A percentile compares a stretch with the other conserved stretches of the same genome.
Evolutionary conservation across 768 basidiomycete species (phyloP).

Genomic region (Lactarius tabidus): DNA sequence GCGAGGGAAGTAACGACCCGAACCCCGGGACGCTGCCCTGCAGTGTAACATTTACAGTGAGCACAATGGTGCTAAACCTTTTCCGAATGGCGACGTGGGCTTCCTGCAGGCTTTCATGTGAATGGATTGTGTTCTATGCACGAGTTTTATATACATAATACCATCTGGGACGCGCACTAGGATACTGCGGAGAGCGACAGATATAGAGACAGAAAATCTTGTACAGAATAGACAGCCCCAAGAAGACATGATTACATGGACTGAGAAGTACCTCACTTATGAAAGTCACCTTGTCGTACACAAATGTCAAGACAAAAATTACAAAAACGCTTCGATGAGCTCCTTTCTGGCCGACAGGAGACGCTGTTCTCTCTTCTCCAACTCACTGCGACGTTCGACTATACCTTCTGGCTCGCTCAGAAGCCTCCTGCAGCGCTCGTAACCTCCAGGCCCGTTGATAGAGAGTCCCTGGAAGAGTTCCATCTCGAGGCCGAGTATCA

Average conservation of each 20-base stretch:
- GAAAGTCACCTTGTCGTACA: background rate
- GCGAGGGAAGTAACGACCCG: no score
- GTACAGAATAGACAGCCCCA: background rate
- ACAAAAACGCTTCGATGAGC: constrained; percentile 28
- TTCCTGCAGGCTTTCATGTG: no score
- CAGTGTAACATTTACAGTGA: no score
- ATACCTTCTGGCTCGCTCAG: constrained; percentile 48
- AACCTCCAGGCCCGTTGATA: constrained; percentile 44
- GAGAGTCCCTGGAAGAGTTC: constrained; percentile 45
- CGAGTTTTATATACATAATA: no score
- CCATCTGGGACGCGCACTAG: no score
- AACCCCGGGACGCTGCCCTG: no score
- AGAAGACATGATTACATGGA: background rate
- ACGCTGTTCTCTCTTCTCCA: constrained; percentile 47
- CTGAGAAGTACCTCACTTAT: background rate
- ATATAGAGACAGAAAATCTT: background rate
- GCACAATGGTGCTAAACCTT: no score
- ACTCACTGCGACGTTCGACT: constrained; percentile 42
- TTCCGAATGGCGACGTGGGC: no score
- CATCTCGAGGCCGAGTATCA: constrained; percentile 38
- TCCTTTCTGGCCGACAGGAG: constrained; percentile 43
- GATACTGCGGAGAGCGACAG: no score
- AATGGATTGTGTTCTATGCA: no score
- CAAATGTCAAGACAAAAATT: background rate
- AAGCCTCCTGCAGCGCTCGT: constrained; percentile 43